These are phyloP conservation scores for Salinomyces thailandicus DNA, from an alignment of 2,329 filamentous ascomycete species.

Conservation along the genomic window DNA sequence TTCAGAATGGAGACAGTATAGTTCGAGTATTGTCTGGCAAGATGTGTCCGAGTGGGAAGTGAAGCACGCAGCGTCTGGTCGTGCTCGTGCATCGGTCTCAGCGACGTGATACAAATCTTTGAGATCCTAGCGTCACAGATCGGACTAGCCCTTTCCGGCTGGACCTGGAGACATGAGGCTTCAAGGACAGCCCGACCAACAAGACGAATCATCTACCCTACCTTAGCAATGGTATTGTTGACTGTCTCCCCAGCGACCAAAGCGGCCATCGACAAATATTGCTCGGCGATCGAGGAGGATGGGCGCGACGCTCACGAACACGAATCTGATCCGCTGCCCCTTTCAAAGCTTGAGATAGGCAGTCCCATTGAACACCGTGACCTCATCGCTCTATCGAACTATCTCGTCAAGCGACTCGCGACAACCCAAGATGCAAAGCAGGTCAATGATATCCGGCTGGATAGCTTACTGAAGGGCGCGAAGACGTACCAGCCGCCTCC, in stretches of 20 bases:
- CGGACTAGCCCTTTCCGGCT: too few relatives aligned
- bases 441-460: constrained; percentile 46
- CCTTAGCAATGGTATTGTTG: constrained; percentile 68
- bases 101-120: too few relatives aligned
- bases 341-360: constrained; percentile 35
- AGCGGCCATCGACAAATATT: constrained; percentile 43
- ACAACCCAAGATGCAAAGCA: constrained; percentile 11
- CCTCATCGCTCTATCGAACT: constrained; percentile 51
- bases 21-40: too few relatives aligned
- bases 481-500: constrained; percentile 69
- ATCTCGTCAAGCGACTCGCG: too few relatives aligned
- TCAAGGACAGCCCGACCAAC: too few relatives aligned
- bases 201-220: too few relatives aligned
- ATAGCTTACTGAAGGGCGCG: constrained; percentile 61
- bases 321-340: constrained; percentile 4
- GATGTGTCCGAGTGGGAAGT: too few relatives aligned
- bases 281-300: constrained; percentile 4
- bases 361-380: constrained; percentile 63
- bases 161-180: too few relatives aligned
- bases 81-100: too few relatives aligned
- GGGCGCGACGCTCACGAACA: constrained; percentile 3
- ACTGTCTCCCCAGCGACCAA: constrained; percentile 63
- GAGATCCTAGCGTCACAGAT: too few relatives aligned
- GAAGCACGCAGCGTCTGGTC: too few relatives aligned
- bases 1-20: too few relatives aligned